These are phyloP conservation scores for Monilinia vaccinii-corymbosi DNA, from an alignment of 2,329 filamentous ascomycete species.

Conservation along the genomic window DNA sequence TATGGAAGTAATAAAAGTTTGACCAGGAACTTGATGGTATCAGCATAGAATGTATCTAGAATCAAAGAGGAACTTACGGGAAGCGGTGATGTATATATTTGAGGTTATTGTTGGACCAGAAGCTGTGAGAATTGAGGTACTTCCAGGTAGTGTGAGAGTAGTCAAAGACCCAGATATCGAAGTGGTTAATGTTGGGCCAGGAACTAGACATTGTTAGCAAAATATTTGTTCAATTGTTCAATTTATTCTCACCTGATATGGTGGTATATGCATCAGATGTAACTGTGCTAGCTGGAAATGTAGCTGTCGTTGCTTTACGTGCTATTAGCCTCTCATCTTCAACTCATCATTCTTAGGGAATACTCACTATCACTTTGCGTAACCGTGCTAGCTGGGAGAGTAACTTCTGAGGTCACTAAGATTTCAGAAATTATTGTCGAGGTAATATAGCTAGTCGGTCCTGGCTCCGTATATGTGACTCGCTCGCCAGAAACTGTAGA, in stretches of 20 bases:
- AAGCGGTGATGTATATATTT: background rate
- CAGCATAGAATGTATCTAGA: background rate
- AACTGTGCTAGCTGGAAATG: background rate
- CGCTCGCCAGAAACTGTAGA: background rate
- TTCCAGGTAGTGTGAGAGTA: slow-evolving; percentile 7
- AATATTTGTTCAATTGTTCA: too few relatives aligned
- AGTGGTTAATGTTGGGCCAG: background rate
- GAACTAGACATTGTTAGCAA: background rate
- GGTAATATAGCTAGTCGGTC: background rate
- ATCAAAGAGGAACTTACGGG: background rate
- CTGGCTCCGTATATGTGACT: background rate
- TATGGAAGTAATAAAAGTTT: slow-evolving; percentile 6
- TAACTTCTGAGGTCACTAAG: background rate
- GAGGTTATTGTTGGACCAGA: background rate
- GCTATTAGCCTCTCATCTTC: background rate
- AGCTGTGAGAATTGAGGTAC: background rate
- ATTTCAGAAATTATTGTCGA: slow-evolving; percentile 1
- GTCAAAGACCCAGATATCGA: slow-evolving; percentile 15
- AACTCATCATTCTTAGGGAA: background rate
- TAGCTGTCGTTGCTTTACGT: background rate
- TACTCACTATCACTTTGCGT: slow-evolving; percentile 4
- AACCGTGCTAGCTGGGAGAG: background rate
- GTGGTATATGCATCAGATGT: background rate
- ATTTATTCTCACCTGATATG: background rate
- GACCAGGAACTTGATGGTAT: background rate